A percentile compares a stretch with the other conserved stretches of the same genome.
Conservation (phyloP, 2,329 filamentous ascomycete species). For the Periconia macrospinosa region DNA sequence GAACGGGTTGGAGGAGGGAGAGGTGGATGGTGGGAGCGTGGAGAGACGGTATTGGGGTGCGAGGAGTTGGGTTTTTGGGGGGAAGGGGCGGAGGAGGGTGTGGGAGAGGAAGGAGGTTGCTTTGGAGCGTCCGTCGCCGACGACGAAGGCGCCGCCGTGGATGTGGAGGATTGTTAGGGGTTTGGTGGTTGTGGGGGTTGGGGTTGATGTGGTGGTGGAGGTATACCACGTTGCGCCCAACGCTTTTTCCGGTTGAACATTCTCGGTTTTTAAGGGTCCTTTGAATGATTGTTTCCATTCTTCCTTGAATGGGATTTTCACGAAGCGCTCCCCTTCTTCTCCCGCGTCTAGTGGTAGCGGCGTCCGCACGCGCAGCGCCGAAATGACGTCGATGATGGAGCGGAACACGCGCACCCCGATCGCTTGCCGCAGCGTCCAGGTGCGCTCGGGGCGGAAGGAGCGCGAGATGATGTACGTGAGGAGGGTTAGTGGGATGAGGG, state of each 20-base stretch:
- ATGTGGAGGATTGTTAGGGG: constrained; percentile 49
- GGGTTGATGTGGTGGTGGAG: too few species aligned
- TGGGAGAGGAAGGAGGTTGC: constrained; percentile 34
- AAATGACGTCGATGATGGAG: too few species aligned
- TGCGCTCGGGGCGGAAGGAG: too few species aligned
- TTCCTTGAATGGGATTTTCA: constrained; percentile 27
- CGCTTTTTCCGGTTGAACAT: constrained; percentile 40
- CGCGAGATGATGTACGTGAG: too few species aligned
- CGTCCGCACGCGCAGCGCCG: constrained; percentile 6
- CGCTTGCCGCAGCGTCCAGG: too few species aligned
- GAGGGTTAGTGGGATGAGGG: too few species aligned
- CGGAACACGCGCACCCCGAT: too few species aligned
- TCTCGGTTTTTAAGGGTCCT: constrained; percentile 25
- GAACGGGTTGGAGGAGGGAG: constrained; percentile 50
- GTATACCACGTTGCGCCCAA: constrained; percentile 51
- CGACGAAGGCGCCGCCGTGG: constrained; percentile 54
- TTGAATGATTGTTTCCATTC: constrained; percentile 21
- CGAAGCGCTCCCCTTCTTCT: constrained; percentile 44
- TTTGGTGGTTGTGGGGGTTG: constrained; percentile 6
- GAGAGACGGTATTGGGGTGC: constrained; percentile 54
- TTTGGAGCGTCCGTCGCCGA: constrained; percentile 45
- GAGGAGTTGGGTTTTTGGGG: constrained; percentile 45
- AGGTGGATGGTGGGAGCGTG: constrained; percentile 38
- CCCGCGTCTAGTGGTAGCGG: constrained; percentile 41
- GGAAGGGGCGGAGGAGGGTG: constrained; percentile 39